These are phyloP conservation scores for Talaromyces trachyspermus DNA, from an alignment of 495 filamentous ascomycete genomes.

Conservation along the genomic window DNA sequence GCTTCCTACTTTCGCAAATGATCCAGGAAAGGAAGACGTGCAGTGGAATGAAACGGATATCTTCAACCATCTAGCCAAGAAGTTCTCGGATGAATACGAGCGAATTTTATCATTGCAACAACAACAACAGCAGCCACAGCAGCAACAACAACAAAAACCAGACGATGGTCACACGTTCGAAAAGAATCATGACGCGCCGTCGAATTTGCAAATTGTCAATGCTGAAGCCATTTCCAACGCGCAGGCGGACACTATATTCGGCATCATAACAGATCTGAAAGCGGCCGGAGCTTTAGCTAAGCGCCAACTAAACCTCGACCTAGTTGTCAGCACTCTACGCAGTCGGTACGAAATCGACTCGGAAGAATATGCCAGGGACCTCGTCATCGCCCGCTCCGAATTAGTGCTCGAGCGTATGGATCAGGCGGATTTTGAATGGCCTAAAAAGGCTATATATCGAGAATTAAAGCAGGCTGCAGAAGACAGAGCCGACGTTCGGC, in stretches of 20 bases:
- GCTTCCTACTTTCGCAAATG: conserved; percentile 53
- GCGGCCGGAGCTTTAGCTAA: conserved; percentile 38
- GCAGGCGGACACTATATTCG: conserved; percentile 32
- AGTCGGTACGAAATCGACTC: conserved; percentile 23
- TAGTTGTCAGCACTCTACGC: conserved; percentile 25
- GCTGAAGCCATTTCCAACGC: conserved; percentile 23
- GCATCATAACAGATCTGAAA: conserved; percentile 29
- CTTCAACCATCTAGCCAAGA: conserved; percentile 42
- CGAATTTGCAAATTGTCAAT: conserved; percentile 21
- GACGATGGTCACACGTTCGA: conserved; percentile 16
- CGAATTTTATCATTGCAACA: conserved; percentile 24
- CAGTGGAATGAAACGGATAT: conserved; percentile 49
- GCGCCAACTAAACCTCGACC: conserved; percentile 34
- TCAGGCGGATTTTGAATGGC: conserved; percentile 32
- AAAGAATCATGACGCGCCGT: conserved; percentile 10
- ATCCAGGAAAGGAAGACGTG: conserved; percentile 46
- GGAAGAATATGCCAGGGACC: conserved; percentile 29
- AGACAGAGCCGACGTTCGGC: conserved; percentile 13
- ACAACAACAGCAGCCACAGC: no score
- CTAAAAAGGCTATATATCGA: conserved; percentile 38
- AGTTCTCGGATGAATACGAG: conserved; percentile 42
- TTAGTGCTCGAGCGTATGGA: conserved; percentile 30
- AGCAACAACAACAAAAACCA: no score
- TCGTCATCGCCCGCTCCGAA: conserved; percentile 27
- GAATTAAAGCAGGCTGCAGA: conserved; percentile 31